phyloP scores from a whole-genome alignment of 768 basidiomycete genomes.

The Tulasnella sp. region DNA sequence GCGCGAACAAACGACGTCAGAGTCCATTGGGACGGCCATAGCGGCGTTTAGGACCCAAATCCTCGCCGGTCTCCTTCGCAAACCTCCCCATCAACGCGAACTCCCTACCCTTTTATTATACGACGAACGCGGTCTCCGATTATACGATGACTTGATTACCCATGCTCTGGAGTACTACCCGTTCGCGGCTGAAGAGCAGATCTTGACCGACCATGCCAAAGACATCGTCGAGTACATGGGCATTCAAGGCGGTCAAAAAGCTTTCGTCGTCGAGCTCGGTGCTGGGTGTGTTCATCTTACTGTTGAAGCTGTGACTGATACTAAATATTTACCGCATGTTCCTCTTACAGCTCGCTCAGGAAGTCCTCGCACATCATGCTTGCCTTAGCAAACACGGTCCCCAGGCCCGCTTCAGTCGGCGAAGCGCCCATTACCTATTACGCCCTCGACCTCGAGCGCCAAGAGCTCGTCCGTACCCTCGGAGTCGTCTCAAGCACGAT shows the following conservation, averaged over 20 bases:
- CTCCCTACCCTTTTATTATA: slow-evolving; percentile 81
- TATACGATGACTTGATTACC: slow-evolving; percentile 80
- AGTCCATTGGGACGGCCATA: neutral
- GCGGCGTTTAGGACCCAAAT: slow-evolving; percentile 28
- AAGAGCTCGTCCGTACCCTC: slow-evolving; percentile 74
- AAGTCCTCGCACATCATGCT: slow-evolving; percentile 80
- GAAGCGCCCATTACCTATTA: slow-evolving; percentile 63
- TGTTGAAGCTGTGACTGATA: neutral
- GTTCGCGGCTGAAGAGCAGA: slow-evolving; percentile 77
- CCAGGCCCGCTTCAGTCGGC: slow-evolving; percentile 14
- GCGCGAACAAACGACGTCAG: slow-evolving; percentile 3
- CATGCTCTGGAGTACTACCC: slow-evolving; percentile 77
- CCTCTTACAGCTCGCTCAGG: slow-evolving; percentile 51
- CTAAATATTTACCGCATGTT: neutral
- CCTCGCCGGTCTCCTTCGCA: slow-evolving; percentile 41
- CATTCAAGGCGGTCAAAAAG: slow-evolving; percentile 33
- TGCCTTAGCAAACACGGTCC: slow-evolving; percentile 42
- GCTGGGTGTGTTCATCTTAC: slow-evolving; percentile 48
- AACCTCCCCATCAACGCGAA: slow-evolving; percentile 42
- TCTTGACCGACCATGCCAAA: slow-evolving; percentile 57
- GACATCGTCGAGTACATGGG: slow-evolving; percentile 73
- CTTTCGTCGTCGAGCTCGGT: slow-evolving; percentile 76
- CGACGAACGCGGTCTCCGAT: slow-evolving; percentile 69
- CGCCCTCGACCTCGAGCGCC: slow-evolving; percentile 86
- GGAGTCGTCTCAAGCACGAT: slow-evolving; percentile 43